These are phyloP conservation scores for Papiliotrema laurentii DNA, from an alignment of 1,284 basidiomycete genomes.

Conservation along the genomic window DNA sequence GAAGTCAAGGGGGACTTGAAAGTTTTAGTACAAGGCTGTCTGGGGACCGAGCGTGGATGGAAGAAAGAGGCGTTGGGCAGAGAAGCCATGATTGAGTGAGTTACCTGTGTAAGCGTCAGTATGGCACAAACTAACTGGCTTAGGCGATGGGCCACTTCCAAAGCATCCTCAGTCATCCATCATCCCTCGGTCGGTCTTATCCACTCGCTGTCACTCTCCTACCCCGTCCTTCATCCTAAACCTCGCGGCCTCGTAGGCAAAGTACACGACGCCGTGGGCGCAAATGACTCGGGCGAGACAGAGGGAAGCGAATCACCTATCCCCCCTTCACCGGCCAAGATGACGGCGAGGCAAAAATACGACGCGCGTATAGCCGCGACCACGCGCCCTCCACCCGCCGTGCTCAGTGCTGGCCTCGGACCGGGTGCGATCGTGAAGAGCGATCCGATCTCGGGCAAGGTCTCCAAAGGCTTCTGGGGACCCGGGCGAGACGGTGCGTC, in stretches of 20 bases:
- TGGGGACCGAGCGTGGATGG: slow-evolving; percentile 27
- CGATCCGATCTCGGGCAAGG: slow-evolving; percentile 43
- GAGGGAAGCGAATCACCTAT: neutral
- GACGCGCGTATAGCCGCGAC: slow-evolving; percentile 38
- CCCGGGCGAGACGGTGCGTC: slow-evolving; percentile 38
- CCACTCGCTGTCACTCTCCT: slow-evolving; percentile 39
- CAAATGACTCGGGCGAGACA: neutral
- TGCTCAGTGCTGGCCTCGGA: slow-evolving; percentile 36
- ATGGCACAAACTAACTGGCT: neutral
- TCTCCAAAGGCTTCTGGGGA: slow-evolving; percentile 45
- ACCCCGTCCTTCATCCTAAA: slow-evolving; percentile 25
- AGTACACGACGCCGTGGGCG: slow-evolving; percentile 15
- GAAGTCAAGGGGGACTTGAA: slow-evolving; percentile 21
- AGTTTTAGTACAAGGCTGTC: slow-evolving; percentile 25
- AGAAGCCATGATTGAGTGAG: slow-evolving; percentile 43
- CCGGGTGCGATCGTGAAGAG: slow-evolving; percentile 37
- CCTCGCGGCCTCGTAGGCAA: slow-evolving; percentile 26
- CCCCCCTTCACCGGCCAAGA: slow-evolving; percentile 16
- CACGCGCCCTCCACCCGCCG: slow-evolving; percentile 34
- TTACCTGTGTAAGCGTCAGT: neutral
- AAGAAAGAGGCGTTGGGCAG: slow-evolving; percentile 28
- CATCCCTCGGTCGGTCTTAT: slow-evolving; percentile 37
- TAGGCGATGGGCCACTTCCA: slow-evolving; percentile 40
- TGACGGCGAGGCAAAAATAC: slow-evolving; percentile 40
- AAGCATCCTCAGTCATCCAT: slow-evolving; percentile 29